Evolutionary conservation across 2,329 filamentous ascomycete species (phyloP), one percentile per base, ranked within the genome.

Genomic region (Penicillium sp.): DNA sequence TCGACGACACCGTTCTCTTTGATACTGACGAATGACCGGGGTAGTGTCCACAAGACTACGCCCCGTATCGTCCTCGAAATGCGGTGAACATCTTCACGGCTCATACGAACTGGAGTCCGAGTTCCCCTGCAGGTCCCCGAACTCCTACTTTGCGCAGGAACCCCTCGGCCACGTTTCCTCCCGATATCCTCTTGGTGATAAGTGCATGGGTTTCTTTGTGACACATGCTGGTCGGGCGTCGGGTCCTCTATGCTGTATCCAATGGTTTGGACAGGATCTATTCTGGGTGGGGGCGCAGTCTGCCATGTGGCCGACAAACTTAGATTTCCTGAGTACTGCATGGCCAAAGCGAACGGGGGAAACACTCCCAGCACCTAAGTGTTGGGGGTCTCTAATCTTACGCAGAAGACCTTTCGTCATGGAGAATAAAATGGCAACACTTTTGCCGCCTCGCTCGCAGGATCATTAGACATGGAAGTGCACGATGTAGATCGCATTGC

Each of bases 91-190:
- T 29, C 27, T 53, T 44, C 42, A 53, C 35, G 26, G 44, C 46
- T 45, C n/a, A 35, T 29, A 37, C 33, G 21, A 43, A 37, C 19
- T 26, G 27, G 39, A 48, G 23, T 43, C 53, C 52, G 10, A 44
- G 29, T 16, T 35, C 21, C 50, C 42, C 42, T 44, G 31, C 39
- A 44, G 23, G 19, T 53, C 47, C 57, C 50, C 47, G 23, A 23
- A 23, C 4, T 29, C 51, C 50, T 64, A 59, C 55, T 58, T 61
- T 67, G 57, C 63, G 64, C 65, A 67, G 63, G 62, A 68, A 67
- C 54, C 25, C 65, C 57, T 29, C 50, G 45, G 48, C 50, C 53
- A 50, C 50, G 45, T 54, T 55, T 59, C 13, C 31, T 45, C 39
- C 33, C 35, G 25, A 26, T 16, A 26, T 52, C 14, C n/a, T 42